phyloP scores from a whole-genome alignment of 73 alveolate genomes.

The Paramecium octaurelia region DNA sequence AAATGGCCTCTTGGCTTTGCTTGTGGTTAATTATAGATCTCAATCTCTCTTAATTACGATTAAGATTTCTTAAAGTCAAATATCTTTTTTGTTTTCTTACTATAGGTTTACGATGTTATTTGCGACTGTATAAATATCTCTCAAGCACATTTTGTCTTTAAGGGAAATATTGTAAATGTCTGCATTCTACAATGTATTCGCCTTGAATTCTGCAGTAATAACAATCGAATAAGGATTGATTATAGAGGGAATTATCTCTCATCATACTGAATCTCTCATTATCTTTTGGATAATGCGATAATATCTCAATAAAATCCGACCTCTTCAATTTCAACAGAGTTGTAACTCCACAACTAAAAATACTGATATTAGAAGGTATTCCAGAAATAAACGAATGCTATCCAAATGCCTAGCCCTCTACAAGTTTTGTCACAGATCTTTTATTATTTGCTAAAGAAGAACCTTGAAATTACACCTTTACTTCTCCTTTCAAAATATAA shows the following conservation, averaged over 20 bases:
- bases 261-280: neutral
- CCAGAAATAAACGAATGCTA: neutral
- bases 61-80: neutral
- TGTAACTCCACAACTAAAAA: neutral
- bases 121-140: neutral
- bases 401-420: conserved; percentile 18
- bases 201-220: neutral
- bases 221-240: neutral
- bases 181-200: neutral
- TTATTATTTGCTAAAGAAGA: neutral
- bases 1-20: neutral
- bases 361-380: neutral
- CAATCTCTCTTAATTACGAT: neutral
- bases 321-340: neutral
- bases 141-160: neutral
- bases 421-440: neutral
- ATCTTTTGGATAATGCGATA: neutral
- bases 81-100: neutral
- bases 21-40: neutral
- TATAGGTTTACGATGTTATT: neutral
- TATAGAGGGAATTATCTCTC: neutral
- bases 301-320: neutral
- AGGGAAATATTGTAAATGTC: neutral
- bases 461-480: neutral
- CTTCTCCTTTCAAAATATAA: conserved; percentile 2